Conservation (phyloP, 805 yeast species). For the Sugiyamaella marilandica region DNA sequence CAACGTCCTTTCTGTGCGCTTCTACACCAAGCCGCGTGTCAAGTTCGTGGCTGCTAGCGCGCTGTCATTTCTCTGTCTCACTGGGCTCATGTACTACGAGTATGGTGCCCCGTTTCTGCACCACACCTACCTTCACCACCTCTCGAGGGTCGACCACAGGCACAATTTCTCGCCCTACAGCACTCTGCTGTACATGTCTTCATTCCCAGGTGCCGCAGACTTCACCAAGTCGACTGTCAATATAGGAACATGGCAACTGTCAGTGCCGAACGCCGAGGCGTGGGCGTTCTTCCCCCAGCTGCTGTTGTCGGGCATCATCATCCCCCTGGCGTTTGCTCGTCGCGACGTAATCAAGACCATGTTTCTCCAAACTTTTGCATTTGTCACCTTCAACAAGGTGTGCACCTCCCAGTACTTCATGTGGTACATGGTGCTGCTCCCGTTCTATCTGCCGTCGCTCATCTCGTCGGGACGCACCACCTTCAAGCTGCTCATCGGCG, state of each 20-base stretch:
- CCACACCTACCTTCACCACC: slow-evolving; percentile 79
- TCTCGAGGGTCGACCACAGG: slow-evolving; percentile 81
- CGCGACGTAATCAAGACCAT: slow-evolving; percentile 46
- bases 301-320: slow-evolving; percentile 47
- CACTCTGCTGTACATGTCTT: slow-evolving; percentile 48
- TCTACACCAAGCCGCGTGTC: slow-evolving; percentile 42
- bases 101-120: slow-evolving; percentile 74
- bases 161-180: slow-evolving; percentile 92
- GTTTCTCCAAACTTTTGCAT: slow-evolving; percentile 74
- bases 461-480: slow-evolving; percentile 5
- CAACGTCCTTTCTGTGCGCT: slow-evolving; percentile 10
- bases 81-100: slow-evolving; percentile 54
- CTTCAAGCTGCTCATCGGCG: slow-evolving; percentile 32
- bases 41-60: slow-evolving; percentile 40
- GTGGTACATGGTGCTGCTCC: slow-evolving; percentile 86
- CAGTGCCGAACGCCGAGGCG: slow-evolving; percentile 39
- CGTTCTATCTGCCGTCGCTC: slow-evolving; percentile 58
- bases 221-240: background rate
- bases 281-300: slow-evolving; percentile 85
- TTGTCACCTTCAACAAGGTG: slow-evolving; percentile 74
- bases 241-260: slow-evolving; percentile 73
- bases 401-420: slow-evolving; percentile 94
- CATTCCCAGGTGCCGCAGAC: slow-evolving; percentile 25
- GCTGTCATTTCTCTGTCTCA: slow-evolving; percentile 43
- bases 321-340: slow-evolving; percentile 51